These are phyloP conservation scores for Sugiyamaella paludigena DNA, from an alignment of 1,139 yeast species.

Conservation along the genomic window DNA sequence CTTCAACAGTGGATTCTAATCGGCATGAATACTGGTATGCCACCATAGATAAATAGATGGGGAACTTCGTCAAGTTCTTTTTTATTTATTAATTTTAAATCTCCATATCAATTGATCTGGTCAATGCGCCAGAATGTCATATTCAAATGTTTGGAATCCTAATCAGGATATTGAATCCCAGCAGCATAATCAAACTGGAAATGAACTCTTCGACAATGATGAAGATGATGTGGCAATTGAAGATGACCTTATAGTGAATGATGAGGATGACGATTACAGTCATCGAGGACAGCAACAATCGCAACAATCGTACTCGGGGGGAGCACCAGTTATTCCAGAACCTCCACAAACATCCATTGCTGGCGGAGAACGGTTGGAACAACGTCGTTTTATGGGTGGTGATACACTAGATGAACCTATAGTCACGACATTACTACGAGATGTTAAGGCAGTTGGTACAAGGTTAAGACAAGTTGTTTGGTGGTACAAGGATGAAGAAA, in stretches of 20 bases:
- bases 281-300: conserved; percentile 7
- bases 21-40: too few relatives aligned
- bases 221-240: conserved; percentile 25
- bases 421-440: conserved; percentile 63
- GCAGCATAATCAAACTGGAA: conserved; percentile 24
- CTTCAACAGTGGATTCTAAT: too few relatives aligned
- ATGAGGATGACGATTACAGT: conserved; percentile 21
- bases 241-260: conserved; percentile 27
- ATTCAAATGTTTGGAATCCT: conserved; percentile 23
- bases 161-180: conserved; percentile 18
- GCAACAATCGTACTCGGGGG: conserved; percentile 9
- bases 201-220: conserved; percentile 14
- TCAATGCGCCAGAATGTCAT: conserved; percentile 23
- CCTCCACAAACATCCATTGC: conserved; percentile 25
- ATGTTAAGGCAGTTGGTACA: conserved; percentile 61
- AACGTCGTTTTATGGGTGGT: conserved; percentile 76
- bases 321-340: conserved; percentile 18
- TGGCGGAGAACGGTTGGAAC: conserved; percentile 56
- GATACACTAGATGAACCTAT: conserved; percentile 87
- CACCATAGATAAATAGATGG: too few relatives aligned
- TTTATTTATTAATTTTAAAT: too few relatives aligned
- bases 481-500: conserved; percentile 34
- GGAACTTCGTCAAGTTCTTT: too few relatives aligned
- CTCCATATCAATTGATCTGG: too few relatives aligned
- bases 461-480: conserved; percentile 68